Base-by-base conservation (phyloP, 1,284 basidiomycete genomes). In the Boletus albobrunnescens region DNA sequence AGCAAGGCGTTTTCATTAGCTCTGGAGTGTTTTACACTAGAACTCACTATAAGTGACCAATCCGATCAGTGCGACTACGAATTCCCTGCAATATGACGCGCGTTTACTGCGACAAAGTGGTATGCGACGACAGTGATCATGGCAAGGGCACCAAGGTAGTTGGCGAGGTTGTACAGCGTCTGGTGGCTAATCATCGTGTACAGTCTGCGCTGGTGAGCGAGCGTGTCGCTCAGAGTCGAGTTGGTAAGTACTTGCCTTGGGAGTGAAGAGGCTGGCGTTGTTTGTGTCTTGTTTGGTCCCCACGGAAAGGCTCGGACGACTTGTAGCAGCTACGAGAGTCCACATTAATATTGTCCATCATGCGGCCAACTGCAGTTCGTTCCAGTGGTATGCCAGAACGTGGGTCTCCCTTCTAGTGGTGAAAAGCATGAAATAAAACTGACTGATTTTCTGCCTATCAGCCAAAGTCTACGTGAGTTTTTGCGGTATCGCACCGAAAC, bases 41-140 rank as follows among this genome's bases (percentile, higher is more conserved):
- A 31, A 46, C 56, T 43, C 35, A 59, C 56, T 26, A 36, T 36
- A 32, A 20, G 36, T 10, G 9, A 37, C 27, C 3, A 9, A 35
- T 14, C 11, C 24, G 12, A 39, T n/a, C 56, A 53, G 19, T 46
- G 36, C 35, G 42, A 30, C 26, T 48, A 40, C 17, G 36, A 3
- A 19, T 63, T 62, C 44, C 60, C 64, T 16, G 64, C 66, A 36
- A 82, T 59, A 51, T 76, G 62, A 28, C 78, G 77, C 30, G 81
- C 81, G 61, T 93, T 93, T 53, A 94, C 89, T 22, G 88, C 82
- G 49, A 95, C 74, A 57, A 94, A 82, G 70, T 95, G 92, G 68
- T 93, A 94, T 35, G 80, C 78, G 44, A 94, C 82, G 52, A 91
- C 84, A 6, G 86, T 82, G 53, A 90, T 57, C 81, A 94, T 89